Evolutionary conservation across 2,329 filamentous ascomycete genomes (phyloP).

Genomic region (Colletotrichum sp.): DNA sequence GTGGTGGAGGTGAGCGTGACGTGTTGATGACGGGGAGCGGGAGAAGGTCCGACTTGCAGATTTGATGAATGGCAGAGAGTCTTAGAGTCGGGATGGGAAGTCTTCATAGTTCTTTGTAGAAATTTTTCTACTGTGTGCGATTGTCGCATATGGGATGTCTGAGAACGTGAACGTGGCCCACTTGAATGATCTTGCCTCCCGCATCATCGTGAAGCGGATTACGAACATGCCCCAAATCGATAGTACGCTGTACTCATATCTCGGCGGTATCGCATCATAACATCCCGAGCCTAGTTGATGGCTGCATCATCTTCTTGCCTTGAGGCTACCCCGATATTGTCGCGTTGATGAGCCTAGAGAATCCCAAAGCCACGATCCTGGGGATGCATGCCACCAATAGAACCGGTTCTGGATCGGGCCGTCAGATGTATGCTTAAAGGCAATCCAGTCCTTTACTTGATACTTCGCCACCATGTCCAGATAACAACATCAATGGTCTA

Average conservation of each 20-base stretch:
- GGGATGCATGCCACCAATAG: not conserved
- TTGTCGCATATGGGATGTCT: not conserved
- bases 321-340: not conserved
- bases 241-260: not conserved
- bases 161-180: not conserved
- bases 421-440: not conserved
- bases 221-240: not conserved
- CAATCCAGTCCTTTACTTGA: not conserved
- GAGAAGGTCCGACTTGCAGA: not conserved
- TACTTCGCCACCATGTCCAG: not conserved
- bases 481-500: not conserved
- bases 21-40: not conserved
- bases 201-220: not conserved
- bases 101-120: not conserved
- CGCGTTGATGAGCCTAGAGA: not conserved
- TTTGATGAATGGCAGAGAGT: not conserved
- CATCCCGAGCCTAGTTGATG: not conserved
- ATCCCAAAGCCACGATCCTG: not conserved
- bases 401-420: not conserved
- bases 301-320: not conserved
- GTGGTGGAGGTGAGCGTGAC: not conserved
- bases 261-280: not conserved
- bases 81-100: not conserved
- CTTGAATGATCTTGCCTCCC: not conserved
- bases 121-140: not conserved